Evolutionary conservation across 176 grass and related monocot genomes (phyloP).

Genomic region (Bonia amplexicaulis): DNA sequence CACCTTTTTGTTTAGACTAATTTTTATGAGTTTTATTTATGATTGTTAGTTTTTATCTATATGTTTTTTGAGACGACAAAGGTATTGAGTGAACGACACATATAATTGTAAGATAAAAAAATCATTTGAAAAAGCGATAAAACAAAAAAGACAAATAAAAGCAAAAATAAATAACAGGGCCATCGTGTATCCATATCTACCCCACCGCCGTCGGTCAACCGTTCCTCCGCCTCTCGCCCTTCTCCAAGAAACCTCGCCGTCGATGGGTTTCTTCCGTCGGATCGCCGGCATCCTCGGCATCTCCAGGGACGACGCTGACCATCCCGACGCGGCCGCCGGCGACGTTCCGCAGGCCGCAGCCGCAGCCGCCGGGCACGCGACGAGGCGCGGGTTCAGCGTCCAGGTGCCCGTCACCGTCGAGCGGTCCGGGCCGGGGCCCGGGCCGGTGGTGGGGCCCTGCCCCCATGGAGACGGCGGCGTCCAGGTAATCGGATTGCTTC

Average conservation of each 20-base stretch:
- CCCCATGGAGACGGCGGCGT: conserved; percentile 49
- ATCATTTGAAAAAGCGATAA: too few species aligned
- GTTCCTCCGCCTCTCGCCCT: neutral
- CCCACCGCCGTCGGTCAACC: conserved; percentile 20
- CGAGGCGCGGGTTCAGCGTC: conserved; percentile 47
- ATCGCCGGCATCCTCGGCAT: conserved; percentile 39
- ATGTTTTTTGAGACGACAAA: too few species aligned
- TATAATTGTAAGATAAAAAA: too few species aligned
- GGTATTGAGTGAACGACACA: too few species aligned
- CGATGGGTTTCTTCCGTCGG: conserved; percentile 42
- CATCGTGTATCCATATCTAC: neutral
- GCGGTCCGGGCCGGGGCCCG: conserved; percentile 23
- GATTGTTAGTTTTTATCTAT: too few species aligned
- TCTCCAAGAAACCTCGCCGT: neutral
- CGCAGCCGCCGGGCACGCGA: neutral
- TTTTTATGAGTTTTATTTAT: too few species aligned
- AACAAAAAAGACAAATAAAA: too few species aligned
- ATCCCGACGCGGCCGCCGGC: conserved; percentile 1
- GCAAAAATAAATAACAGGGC: too few species aligned
- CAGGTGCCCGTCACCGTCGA: conserved; percentile 52
- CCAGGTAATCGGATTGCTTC: conserved; percentile 39
- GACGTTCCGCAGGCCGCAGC: conserved; percentile 20
- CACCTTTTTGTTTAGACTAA: too few species aligned
- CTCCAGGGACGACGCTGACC: conserved; percentile 49
- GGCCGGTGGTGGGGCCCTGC: conserved; percentile 42